Evolutionary conservation across 2,329 filamentous ascomycete genomes (phyloP).

Genomic region (Calonectria honghensis): DNA sequence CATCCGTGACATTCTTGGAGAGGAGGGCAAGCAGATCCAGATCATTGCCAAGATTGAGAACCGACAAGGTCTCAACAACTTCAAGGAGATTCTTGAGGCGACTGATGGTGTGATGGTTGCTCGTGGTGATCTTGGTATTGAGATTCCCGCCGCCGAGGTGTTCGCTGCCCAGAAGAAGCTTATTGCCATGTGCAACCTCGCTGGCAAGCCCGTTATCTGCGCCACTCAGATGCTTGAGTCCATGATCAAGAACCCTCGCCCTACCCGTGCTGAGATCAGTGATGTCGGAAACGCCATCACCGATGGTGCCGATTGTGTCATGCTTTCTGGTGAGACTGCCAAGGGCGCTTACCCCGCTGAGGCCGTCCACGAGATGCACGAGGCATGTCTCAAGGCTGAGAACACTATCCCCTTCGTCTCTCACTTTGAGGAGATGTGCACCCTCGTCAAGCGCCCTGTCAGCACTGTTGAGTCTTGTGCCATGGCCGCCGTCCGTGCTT

Average conservation of each 20-base stretch:
- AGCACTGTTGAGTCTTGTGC: constrained; percentile 94
- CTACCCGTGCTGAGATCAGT: constrained; percentile 97
- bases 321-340: constrained; percentile 99
- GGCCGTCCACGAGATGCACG: constrained; percentile 98
- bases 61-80: constrained; percentile 99
- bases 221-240: constrained; percentile 99
- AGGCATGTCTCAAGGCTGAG: constrained; percentile 97
- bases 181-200: constrained; percentile 99
- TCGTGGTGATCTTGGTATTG: constrained; percentile 95
- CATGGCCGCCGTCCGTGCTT: constrained; percentile 97
- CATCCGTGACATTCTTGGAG: constrained; percentile 93
- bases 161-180: constrained; percentile 99
- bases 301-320: constrained; percentile 98
- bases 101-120: constrained; percentile 99
- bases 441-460: constrained; percentile 87
- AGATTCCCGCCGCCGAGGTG: constrained; percentile 98
- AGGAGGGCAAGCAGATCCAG: constrained; percentile 96
- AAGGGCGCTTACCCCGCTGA: constrained; percentile 96
- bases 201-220: constrained; percentile 98
- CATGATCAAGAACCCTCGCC: constrained; percentile 99
- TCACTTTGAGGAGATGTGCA: constrained; percentile 96
- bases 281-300: constrained; percentile 99
- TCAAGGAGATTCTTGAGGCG: constrained; percentile 94
- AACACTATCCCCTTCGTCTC: constrained; percentile 98
- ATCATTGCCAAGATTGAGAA: constrained; percentile 99